Evolutionary conservation across 345 rosid species (phyloP).

Genomic region (Durio zibethinus): DNA sequence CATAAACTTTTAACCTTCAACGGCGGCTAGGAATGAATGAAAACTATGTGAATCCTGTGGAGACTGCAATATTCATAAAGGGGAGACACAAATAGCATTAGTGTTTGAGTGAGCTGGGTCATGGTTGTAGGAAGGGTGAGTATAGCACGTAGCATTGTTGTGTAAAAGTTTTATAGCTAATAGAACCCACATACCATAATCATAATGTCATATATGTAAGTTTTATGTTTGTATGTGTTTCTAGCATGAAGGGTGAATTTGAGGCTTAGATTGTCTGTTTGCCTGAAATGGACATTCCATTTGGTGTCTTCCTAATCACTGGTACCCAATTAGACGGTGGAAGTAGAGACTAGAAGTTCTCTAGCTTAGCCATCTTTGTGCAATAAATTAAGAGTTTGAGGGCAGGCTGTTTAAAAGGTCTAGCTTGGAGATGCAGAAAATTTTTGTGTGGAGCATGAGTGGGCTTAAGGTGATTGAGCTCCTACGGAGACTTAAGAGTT

Average conservation of each 20-base stretch:
- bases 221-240: background rate
- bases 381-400: background rate
- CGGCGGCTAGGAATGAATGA: background rate
- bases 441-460: background rate
- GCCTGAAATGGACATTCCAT: background rate
- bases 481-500: background rate
- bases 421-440: background rate
- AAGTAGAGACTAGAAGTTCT: background rate
- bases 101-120: conserved; percentile 2
- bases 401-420: background rate
- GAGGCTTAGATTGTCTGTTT: background rate
- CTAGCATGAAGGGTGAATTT: background rate
- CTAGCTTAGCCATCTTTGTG: background rate
- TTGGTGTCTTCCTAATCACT: background rate
- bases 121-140: background rate
- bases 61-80: background rate
- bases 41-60: background rate
- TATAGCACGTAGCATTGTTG: background rate
- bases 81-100: background rate
- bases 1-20: background rate
- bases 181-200: background rate
- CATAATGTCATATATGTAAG: background rate
- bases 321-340: background rate
- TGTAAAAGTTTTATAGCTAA: background rate
- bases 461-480: background rate